Conservation (phyloP, 2,329 filamentous ascomycete genomes). For the Alternaria hordeiaustralica region DNA sequence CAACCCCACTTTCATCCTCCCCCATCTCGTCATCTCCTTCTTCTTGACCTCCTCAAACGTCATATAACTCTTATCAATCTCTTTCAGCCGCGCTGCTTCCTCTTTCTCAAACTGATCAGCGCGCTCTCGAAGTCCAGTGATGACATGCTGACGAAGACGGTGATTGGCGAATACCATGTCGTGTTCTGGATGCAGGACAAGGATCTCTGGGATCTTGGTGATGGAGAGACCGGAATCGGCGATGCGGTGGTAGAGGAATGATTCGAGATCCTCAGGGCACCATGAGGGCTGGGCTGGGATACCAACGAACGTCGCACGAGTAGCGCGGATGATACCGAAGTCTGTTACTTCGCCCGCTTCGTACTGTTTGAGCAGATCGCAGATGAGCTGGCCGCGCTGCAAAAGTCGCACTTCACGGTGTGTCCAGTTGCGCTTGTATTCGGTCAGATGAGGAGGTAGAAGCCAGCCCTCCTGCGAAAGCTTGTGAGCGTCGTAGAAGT, state of each 20-base stretch:
- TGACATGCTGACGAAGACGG: background rate
- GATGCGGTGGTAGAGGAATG: conserved; percentile 17
- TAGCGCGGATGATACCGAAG: conserved; percentile 16
- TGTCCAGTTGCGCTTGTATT: conserved; percentile 21
- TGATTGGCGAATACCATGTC: conserved; percentile 2
- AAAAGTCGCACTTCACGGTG: conserved; percentile 16
- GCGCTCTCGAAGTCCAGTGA: background rate
- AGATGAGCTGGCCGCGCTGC: conserved; percentile 11
- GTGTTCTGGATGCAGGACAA: conserved; percentile 17
- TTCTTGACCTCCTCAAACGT: conserved; percentile 5
- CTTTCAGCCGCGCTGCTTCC: conserved; percentile 9
- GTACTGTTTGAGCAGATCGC: conserved; percentile 3
- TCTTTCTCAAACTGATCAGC: conserved; percentile 9
- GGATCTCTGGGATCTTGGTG: conserved; percentile 10
- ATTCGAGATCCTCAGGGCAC: conserved; percentile 7
- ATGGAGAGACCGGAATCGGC: conserved; percentile 4
- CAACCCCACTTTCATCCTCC: background rate
- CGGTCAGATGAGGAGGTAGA: background rate
- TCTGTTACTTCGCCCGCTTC: conserved; percentile 12
- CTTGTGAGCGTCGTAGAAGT: conserved; percentile 15
- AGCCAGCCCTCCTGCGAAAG: background rate
- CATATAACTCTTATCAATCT: background rate
- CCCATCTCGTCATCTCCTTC: conserved; percentile 8
- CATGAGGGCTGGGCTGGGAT: conserved; percentile 7
- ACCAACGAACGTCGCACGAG: conserved; percentile 16